Percentiles rank a stretch among this genome's conserved stretches.
phyloP scores from a whole-genome alignment of 2,329 filamentous ascomycete species.

The Fusarium ramigenum region DNA sequence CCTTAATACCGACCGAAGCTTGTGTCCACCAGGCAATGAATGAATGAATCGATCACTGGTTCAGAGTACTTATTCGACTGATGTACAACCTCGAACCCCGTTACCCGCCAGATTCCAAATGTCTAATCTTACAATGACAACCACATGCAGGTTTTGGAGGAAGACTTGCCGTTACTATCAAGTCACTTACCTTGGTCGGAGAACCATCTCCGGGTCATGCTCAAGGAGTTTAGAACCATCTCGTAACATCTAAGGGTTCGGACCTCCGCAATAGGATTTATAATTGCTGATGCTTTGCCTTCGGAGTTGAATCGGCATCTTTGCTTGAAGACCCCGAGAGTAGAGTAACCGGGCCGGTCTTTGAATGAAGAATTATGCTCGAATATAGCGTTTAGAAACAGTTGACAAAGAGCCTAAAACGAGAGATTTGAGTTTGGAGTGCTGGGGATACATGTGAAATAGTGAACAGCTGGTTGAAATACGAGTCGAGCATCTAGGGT shows the following conservation, averaged over 20 bases:
- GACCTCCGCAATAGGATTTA: not conserved
- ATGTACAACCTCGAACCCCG: not conserved
- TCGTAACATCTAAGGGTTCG: not conserved
- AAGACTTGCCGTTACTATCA: not conserved
- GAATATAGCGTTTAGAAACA: no score
- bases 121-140: not conserved
- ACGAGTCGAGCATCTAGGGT: constrained; percentile 29
- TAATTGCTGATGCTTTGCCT: not conserved
- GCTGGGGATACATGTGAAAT: not conserved
- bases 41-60: not conserved
- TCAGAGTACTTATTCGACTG: not conserved
- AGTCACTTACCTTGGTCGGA: not conserved
- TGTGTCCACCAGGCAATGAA: not conserved
- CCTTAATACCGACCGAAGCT: constrained; percentile 5
- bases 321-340: not conserved
- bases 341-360: not conserved
- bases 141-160: not conserved
- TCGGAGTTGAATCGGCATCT: constrained; percentile 5
- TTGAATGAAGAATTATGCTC: not conserved
- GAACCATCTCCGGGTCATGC: no score
- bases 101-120: not conserved
- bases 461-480: not conserved
- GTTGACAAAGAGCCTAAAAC: not conserved
- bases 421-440: not conserved
- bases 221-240: not conserved